Conservation (phyloP, 2,329 filamentous ascomycete genomes). For the Anthostomella pinea region DNA sequence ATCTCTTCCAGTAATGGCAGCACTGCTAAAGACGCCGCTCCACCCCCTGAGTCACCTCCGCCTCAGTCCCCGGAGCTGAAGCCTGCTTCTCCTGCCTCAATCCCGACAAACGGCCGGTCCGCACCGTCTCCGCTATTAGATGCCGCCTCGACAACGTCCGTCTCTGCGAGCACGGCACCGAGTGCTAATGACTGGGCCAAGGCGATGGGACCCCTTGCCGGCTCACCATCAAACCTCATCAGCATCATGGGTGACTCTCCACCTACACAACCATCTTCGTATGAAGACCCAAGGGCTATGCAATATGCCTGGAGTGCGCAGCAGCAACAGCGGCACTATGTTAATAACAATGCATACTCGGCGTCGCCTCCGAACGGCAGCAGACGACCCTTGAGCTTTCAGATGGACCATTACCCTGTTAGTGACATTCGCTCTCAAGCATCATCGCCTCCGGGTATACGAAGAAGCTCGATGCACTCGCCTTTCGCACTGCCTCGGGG, state of each 20-base stretch:
- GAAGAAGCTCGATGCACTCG: slow-evolving; percentile 52
- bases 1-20: slow-evolving; percentile 16
- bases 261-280: slow-evolving; percentile 36
- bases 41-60: slow-evolving; percentile 26
- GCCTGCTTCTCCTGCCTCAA: slow-evolving; percentile 28
- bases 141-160: slow-evolving; percentile 31
- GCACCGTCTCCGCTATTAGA: slow-evolving; percentile 28
- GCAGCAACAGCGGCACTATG: slow-evolving; percentile 32
- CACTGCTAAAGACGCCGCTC: slow-evolving; percentile 22
- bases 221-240: slow-evolving; percentile 34
- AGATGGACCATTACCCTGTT: slow-evolving; percentile 39
- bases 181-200: slow-evolving; percentile 34
- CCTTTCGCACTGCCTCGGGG: slow-evolving; percentile 40
- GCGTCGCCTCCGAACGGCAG: slow-evolving; percentile 29
- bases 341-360: slow-evolving; percentile 29
- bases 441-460: slow-evolving; percentile 35
- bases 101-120: slow-evolving; percentile 27
- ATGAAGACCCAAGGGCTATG: slow-evolving; percentile 30
- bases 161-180: slow-evolving; percentile 31
- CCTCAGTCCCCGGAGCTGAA: slow-evolving; percentile 30
- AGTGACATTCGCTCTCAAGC: slow-evolving; percentile 36
- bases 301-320: slow-evolving; percentile 37
- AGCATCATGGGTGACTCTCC: slow-evolving; percentile 37
- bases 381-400: slow-evolving; percentile 40
- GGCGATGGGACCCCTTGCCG: slow-evolving; percentile 28